phyloP scores from a whole-genome alignment of 257 asterid species.

The Solanum stenotomum region DNA sequence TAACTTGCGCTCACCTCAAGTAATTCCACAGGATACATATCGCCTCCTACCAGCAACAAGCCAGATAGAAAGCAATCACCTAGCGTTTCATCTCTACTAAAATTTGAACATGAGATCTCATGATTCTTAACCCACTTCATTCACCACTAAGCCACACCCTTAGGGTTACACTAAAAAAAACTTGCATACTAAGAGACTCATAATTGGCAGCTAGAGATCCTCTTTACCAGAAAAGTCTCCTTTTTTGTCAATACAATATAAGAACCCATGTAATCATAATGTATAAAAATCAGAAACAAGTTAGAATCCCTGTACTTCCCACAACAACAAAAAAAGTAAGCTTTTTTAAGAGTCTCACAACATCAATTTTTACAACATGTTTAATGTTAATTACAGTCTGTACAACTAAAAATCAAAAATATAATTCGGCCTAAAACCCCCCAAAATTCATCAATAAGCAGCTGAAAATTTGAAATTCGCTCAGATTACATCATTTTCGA shows the following conservation, averaged over 20 bases:
- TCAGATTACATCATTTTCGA: neutral
- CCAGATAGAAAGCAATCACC: neutral
- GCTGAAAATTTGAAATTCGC: neutral
- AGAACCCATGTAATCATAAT: neutral
- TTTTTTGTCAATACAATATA: neutral
- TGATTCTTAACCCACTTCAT: neutral
- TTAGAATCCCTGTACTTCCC: neutral
- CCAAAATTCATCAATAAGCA: neutral
- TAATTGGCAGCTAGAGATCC: neutral
- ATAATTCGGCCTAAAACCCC: neutral
- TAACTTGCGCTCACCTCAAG: neutral
- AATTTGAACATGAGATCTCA: neutral
- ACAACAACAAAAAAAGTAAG: neutral
- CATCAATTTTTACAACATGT: neutral
- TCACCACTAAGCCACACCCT: neutral
- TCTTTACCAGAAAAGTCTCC: neutral
- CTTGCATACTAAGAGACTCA: neutral
- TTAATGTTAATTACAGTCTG: neutral
- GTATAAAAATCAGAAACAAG: neutral
- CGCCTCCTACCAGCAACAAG: neutral
- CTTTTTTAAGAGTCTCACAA: neutral
- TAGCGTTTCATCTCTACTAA: neutral
- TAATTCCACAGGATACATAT: neutral
- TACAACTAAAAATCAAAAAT: neutral
- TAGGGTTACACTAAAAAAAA: neutral